Conservation (phyloP, 306 rosid species). For the Lotus japonicus region DNA sequence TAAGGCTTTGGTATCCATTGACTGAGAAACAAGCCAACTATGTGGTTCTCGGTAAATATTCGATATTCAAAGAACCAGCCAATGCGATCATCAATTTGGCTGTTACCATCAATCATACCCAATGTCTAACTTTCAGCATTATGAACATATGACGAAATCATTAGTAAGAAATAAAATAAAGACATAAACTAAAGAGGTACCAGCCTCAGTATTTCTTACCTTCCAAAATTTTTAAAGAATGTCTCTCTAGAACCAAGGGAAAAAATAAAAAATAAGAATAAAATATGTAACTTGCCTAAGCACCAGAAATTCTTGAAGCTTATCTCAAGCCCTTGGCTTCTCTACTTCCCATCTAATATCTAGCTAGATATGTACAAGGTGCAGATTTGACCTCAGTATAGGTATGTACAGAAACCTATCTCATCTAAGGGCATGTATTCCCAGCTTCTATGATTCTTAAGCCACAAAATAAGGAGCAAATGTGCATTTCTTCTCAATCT, state of each 20-base stretch:
- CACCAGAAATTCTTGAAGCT: conserved; percentile 35
- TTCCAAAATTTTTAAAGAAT: conserved; percentile 44
- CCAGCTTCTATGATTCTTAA: conserved; percentile 21
- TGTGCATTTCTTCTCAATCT: conserved; percentile 13
- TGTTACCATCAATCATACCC: background rate
- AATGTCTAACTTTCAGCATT: background rate
- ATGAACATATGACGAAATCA: background rate
- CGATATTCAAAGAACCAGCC: too few species aligned
- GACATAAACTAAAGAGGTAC: conserved; percentile 3
- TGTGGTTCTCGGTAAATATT: too few species aligned
- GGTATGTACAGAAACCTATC: conserved; percentile 71
- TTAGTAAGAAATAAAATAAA: background rate
- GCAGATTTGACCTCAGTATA: conserved; percentile 44
- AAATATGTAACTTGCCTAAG: conserved; percentile 37
- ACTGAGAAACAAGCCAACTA: too few species aligned
- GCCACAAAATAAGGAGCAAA: conserved; percentile 13
- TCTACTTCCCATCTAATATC: conserved; percentile 49
- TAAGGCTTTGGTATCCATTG: too few species aligned
- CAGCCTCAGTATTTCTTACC: conserved; percentile 28
- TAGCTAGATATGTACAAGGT: conserved; percentile 68
- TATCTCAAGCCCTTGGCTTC: conserved; percentile 29
- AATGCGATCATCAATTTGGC: too few species aligned
- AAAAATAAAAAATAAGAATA: conserved; percentile 19
- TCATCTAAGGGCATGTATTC: conserved; percentile 32
- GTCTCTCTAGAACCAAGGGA: conserved; percentile 29